Base-by-base conservation (phyloP, 768 basidiomycete genomes). In the Boletus coccyginus region DNA sequence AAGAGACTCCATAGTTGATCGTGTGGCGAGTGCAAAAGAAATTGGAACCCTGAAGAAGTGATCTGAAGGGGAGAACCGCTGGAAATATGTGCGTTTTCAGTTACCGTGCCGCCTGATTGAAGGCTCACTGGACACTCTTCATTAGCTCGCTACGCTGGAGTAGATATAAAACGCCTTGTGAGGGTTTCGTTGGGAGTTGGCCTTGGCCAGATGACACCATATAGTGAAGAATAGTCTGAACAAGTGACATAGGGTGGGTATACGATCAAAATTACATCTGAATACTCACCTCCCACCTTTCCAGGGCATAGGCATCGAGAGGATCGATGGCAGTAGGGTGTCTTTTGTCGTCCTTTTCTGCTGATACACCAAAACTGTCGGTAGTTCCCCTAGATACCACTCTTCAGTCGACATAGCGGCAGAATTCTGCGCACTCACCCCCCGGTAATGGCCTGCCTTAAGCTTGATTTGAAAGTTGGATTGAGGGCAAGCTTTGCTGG, bases 1-100 rank as follows among this genome's bases (percentile, higher is more conserved):
- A 99, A 74, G 35, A 98, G 75, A 67, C 92, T 92, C 97, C 97
- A 99, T 17, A 98, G 75, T 69, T 99, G 97, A 31, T 87, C 91
- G 64, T 97, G 92, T 21, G 96, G 90, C 31, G 94, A 87, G 68
- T 97, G 90, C 24, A 99, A 81, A 46, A 99, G 81, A 68, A 99
- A 98, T 67, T 98, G 96, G 70, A 99, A 98, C 11, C 97, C 97
- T 13, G 84, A 80, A 16, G 94, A 96, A 14, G 95, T 98, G 69
- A 99, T 99, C 66, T 86, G 84, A 41, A 85, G 77, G 53, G 79
- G 71, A 47, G 77, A 78, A 45, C 84, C 84, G 56, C 82, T 85
- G 59, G 29, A 55, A 53, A 58, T 38, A 57, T 9, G 38, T 27
- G 32, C n/a, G 44, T 53, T 42, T 24, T 33, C 10, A 4, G 12